These are phyloP conservation scores for Thielaviopsis cerberus DNA, from an alignment of 2,329 filamentous ascomycete species.

Conservation along the genomic window DNA sequence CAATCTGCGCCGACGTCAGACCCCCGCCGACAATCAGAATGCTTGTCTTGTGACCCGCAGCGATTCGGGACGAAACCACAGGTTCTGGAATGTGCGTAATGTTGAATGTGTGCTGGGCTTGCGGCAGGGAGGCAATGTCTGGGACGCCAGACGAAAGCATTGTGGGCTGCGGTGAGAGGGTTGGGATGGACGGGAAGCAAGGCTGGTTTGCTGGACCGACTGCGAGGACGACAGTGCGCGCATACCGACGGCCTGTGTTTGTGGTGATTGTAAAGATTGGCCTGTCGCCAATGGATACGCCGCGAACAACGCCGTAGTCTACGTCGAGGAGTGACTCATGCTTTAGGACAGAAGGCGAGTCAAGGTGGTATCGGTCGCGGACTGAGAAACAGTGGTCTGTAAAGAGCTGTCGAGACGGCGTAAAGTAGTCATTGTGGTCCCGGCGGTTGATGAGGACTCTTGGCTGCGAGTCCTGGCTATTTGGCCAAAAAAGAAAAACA, in stretches of 20 bases:
- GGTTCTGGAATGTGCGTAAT: constrained; percentile 39
- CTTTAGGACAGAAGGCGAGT: constrained; percentile 30
- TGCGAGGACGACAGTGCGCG: constrained; percentile 48
- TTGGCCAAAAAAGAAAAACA: not conserved
- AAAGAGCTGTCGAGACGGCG: constrained; percentile 43
- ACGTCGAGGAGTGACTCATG: constrained; percentile 44
- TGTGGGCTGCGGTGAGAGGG: constrained; percentile 21
- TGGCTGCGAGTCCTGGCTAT: constrained; percentile 8
- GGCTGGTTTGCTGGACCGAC: constrained; percentile 50
- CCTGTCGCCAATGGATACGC: constrained; percentile 23
- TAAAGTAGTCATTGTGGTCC: constrained; percentile 52
- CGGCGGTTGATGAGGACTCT: constrained; percentile 41
- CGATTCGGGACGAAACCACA: constrained; percentile 33
- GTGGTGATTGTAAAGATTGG: constrained; percentile 49
- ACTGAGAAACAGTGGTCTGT: constrained; percentile 41
- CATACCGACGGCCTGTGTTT: constrained; percentile 33
- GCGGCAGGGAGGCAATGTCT: not conserved
- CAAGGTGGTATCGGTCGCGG: constrained; percentile 31
- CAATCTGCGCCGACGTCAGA: constrained; percentile 55
- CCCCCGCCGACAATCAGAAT: constrained; percentile 58
- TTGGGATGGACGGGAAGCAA: constrained; percentile 23
- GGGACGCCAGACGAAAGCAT: not conserved
- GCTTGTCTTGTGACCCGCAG: constrained; percentile 28
- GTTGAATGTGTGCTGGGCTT: constrained; percentile 45
- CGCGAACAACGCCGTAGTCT: constrained; percentile 32